Evolutionary conservation across 176 grass and related monocot genomes (phyloP).

Genomic region (Avena insularis): DNA sequence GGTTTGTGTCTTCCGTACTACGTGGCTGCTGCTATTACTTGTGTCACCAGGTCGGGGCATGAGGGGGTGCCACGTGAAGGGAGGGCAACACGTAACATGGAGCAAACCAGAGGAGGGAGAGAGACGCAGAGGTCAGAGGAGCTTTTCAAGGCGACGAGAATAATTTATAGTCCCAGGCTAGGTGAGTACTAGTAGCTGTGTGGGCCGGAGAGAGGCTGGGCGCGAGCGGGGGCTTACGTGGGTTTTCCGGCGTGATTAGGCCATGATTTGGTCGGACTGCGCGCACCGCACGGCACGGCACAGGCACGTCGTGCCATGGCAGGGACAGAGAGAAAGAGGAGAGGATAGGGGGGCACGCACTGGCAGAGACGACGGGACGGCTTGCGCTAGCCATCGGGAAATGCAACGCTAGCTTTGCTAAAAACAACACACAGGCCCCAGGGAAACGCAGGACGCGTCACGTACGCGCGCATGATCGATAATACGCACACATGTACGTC

Average conservation of each 20-base stretch:
- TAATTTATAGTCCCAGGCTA: constrained; percentile 26
- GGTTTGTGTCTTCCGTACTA: constrained; percentile 5
- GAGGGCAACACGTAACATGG: constrained; percentile 44
- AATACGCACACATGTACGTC: background rate
- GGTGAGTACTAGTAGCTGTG: background rate
- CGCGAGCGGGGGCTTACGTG: background rate
- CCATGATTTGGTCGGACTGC: constrained; percentile 59
- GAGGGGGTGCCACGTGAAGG: background rate
- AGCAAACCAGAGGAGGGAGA: constrained; percentile 6
- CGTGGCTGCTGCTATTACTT: constrained; percentile 6
- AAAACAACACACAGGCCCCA: constrained; percentile 29
- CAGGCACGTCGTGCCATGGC: constrained; percentile 4
- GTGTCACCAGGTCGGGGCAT: background rate
- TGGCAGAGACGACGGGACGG: constrained; percentile 12
- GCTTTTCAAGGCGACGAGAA: constrained; percentile 5
- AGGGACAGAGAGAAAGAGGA: background rate
- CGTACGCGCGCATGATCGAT: background rate
- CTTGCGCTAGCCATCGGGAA: constrained; percentile 39
- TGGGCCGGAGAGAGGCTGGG: background rate
- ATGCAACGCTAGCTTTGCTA: constrained; percentile 30
- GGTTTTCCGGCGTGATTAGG: constrained; percentile 54
- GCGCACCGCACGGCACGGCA: constrained; percentile 12
- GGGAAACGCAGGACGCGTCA: constrained; percentile 17
- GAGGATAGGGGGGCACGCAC: background rate
- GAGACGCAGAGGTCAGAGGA: background rate